Base-by-base conservation (phyloP, 2,329 filamentous ascomycete genomes). In the Raffaelea albimanens region DNA sequence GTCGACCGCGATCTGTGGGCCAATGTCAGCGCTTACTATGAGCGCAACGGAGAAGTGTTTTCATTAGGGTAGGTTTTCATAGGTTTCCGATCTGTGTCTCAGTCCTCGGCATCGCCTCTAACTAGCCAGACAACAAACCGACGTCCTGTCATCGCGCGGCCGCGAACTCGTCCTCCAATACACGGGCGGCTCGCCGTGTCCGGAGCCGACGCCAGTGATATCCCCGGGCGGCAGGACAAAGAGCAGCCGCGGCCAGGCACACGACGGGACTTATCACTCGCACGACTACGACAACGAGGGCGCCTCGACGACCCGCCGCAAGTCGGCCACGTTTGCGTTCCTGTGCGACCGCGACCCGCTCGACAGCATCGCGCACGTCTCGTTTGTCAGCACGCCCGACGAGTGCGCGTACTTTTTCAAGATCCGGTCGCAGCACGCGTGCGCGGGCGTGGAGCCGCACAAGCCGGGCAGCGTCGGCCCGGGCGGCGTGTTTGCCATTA, bases 321-420 rank as follows among this genome's bases (percentile, higher is more conserved):
- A 91, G 63, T 94, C 87, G 2, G 85, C 90, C 13, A 82, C 90
- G 50, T 88, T 98, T 65, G 93, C 89, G 21, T 91, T 97, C 63
- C 83, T 93, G 55, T 98, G 93, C 71, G 90, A 96, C 61, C 80
- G 80, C 52, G 89, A 96, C 57, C 81, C 87, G 1, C 71, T 83
- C 2, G 75, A 73, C 25, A 77, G 78, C 4, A 73, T 78, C 38
- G 83, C 89, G 4, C 76, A 78, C 4, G 73, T 93, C 34, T 88
- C 87, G 19, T 98, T 95, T 62, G 83, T 97, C 50, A 87, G 86
- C 50, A 84, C 90, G 52, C 83, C 87, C 38, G 90, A 97, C 61
- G 84, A 94, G 51, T 98, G 93, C 72, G 81, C 87, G 25, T 98
- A 97, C 67, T 86, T 95, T 66, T 98, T 98, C 69, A 90, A 97